These are phyloP conservation scores for Salisapilia sapeloensis DNA, from an alignment of 352 stramenopile genomes.

Conservation along the genomic window DNA sequence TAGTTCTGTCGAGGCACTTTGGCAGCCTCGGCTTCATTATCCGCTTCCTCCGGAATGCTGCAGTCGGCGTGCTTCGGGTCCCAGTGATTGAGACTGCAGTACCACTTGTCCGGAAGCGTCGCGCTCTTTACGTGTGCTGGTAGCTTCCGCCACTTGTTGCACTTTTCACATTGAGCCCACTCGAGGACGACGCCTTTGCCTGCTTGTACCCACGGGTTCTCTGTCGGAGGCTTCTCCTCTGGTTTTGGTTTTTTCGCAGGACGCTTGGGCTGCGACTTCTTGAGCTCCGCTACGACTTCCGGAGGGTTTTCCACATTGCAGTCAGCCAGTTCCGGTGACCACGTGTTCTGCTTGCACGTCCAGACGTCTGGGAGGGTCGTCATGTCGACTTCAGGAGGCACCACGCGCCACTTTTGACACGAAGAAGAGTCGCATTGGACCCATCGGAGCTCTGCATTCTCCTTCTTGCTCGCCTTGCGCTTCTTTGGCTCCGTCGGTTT, in stretches of 20 bases:
- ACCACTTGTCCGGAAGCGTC: slow-evolving; percentile 91
- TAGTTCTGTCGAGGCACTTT: no score
- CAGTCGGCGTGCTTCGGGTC: slow-evolving; percentile 71
- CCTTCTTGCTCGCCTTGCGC: neutral
- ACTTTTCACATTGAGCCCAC: slow-evolving; percentile 94
- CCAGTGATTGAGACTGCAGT: slow-evolving; percentile 92
- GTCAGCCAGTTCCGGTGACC: slow-evolving; percentile 47
- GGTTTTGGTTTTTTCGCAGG: slow-evolving; percentile 35
- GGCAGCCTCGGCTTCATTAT: slow-evolving; percentile 43
- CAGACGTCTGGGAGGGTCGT: slow-evolving; percentile 82
- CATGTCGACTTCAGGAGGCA: slow-evolving; percentile 83
- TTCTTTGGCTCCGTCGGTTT: slow-evolving; percentile 2
- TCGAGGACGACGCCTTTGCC: no score
- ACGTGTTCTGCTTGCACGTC: slow-evolving; percentile 73
- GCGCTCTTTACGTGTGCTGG: slow-evolving; percentile 83
- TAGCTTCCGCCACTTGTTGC: slow-evolving; percentile 92
- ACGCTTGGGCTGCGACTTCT: slow-evolving; percentile 35
- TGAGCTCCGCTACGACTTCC: slow-evolving; percentile 50
- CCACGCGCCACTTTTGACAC: slow-evolving; percentile 91
- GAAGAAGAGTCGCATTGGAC: slow-evolving; percentile 89
- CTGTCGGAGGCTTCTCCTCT: slow-evolving; percentile 2
- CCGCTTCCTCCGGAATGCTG: slow-evolving; percentile 49
- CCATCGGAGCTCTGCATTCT: slow-evolving; percentile 70
- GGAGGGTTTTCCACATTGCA: slow-evolving; percentile 49
- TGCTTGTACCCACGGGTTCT: no score